Base-by-base conservation (phyloP, 2,329 filamentous ascomycete species). In the Aspergillus fijiensis region DNA sequence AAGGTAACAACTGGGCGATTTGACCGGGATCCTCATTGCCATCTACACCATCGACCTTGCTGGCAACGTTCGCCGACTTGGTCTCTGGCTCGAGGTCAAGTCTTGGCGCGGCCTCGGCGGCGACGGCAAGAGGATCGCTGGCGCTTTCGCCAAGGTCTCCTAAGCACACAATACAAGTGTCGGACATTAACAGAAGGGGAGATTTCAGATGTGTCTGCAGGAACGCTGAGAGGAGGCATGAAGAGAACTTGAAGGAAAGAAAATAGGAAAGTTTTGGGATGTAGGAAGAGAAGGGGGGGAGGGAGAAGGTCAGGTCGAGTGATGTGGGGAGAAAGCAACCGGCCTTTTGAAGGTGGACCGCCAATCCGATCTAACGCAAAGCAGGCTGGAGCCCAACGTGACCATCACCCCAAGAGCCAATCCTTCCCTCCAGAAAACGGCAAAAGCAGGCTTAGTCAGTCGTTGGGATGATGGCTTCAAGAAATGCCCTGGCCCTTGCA, bases 101-200 rank as follows among this genome's bases (percentile, higher is more conserved):
- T 74, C 74, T 78, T 77, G 77, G 76, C 73, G 70, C 70, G 66
- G 75, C 72, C 72, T 71, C 73, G 65, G 71, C 74, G 71, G 74
- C 70, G 63, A 79, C 70, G 72, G 70, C 76, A 73, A 74, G 73
- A 72, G 77, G 77, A 72, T 81, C 80, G 77, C 79, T 80, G 77
- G 79, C 79, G 75, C 79, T 80, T 79, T 80, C 82, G 77, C 82
- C 84, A 78, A 89, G 84, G 80, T 89, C 86, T 80, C 86, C 86
- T 79, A 89, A 81, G 80, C 87, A 89, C 75, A 89, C 87, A 78
- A 89, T 89, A 78, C 87, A 89, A 70, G 85, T 86, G 75, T 88
- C 86, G 77, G 85, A 84, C 86, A 87, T 88, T 72, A 68, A 73
- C 69, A 67, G 71, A 67, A 61, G 65, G 65, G 64, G 64, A 63